phyloP scores from a whole-genome alignment of 73 alveolate genomes.

The Durusdinium trenchii region DNA sequence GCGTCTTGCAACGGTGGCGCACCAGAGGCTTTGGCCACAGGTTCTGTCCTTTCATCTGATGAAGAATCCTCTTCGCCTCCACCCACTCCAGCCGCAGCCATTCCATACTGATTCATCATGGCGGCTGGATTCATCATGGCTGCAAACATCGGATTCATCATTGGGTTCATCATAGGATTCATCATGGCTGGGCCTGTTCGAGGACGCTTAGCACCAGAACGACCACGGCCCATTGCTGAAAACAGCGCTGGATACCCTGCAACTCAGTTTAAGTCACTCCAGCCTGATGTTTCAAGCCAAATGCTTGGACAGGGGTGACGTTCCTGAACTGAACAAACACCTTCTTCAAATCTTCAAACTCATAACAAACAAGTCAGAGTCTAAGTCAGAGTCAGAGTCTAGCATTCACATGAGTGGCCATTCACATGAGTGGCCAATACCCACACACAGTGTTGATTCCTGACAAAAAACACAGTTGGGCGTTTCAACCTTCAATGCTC shows the following conservation, averaged over 20 bases:
- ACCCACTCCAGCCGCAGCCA: background rate
- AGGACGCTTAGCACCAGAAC: background rate
- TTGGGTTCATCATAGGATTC: background rate
- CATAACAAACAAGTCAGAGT: background rate
- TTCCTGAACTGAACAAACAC: background rate
- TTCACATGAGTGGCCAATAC: background rate
- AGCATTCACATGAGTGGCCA: background rate
- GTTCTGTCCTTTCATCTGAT: background rate
- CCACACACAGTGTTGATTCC: background rate
- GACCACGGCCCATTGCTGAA: background rate
- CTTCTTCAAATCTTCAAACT: background rate
- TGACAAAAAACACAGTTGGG: background rate
- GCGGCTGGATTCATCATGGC: conserved; percentile 27
- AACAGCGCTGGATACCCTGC: background rate
- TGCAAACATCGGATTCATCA: background rate
- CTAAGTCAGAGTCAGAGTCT: background rate
- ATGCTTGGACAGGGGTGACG: background rate
- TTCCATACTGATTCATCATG: background rate
- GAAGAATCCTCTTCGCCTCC: background rate
- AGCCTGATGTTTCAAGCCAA: background rate
- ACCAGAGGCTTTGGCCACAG: background rate
- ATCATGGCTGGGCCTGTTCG: background rate
- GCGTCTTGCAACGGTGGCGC: background rate
- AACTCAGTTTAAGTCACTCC: background rate
- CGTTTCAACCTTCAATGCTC: background rate